These are phyloP conservation scores for Aegilops longissima DNA, from an alignment of 176 grass and related monocot genomes.

Conservation along the genomic window DNA sequence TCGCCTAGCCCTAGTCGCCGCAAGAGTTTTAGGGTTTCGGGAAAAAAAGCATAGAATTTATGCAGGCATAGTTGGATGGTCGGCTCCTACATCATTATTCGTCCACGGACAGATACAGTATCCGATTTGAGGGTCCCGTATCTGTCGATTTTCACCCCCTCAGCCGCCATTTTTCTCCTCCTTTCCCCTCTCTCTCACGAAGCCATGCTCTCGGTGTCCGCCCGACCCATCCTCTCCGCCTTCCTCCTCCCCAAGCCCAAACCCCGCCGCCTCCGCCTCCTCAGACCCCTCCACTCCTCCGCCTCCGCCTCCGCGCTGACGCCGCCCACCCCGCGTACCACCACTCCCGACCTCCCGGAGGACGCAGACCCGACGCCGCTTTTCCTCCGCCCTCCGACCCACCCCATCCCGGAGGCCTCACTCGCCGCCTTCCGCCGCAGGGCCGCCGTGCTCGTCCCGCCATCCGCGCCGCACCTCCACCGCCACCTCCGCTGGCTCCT, in stretches of 20 bases:
- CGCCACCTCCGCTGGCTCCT: conserved; percentile 85
- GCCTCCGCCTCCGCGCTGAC: background rate
- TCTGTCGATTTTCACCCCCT: too few relatives aligned
- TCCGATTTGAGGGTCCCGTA: too few relatives aligned
- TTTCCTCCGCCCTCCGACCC: conserved; percentile 68
- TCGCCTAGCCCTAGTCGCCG: too few relatives aligned
- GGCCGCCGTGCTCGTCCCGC: conserved; percentile 39
- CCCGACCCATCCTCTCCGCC: background rate
- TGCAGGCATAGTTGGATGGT: too few relatives aligned
- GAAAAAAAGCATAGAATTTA: too few relatives aligned
- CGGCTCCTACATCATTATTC: too few relatives aligned
- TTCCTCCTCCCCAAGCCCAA: background rate
- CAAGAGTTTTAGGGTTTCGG: too few relatives aligned
- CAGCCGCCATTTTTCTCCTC: too few relatives aligned
- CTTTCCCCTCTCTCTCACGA: too few relatives aligned
- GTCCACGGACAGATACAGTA: too few relatives aligned
- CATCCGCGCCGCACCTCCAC: conserved; percentile 54
- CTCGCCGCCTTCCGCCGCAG: conserved; percentile 61
- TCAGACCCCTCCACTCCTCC: background rate
- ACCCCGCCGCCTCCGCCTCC: background rate
- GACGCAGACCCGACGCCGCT: conserved; percentile 39
- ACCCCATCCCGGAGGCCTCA: conserved; percentile 26
- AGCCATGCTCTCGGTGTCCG: conserved; percentile 15
- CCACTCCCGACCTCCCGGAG: background rate
- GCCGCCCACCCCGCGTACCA: background rate